Base-by-base conservation (phyloP, 495 filamentous ascomycete genomes). In the Tuber aestivum region DNA sequence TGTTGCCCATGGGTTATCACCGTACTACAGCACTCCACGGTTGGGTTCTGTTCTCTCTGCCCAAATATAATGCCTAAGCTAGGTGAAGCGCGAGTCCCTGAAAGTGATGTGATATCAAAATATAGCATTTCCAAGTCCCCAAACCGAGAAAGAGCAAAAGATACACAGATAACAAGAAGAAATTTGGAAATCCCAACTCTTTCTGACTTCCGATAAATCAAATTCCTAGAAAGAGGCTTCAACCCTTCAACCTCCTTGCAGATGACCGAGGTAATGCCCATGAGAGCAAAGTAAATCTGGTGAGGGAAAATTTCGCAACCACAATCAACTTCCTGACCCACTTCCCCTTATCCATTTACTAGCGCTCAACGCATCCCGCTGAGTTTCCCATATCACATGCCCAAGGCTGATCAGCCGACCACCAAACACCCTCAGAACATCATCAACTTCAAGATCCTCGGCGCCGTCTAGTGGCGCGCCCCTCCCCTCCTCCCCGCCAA, bases 371-470 rank as follows among this genome's bases (percentile, higher is more conserved):
- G 76, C 76, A 35, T 77, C 76, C 32, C 61, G 41, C 76, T 77
- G 76, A 18, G 50, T 75, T 21, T 35, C 44, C 76, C 76, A 77
- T n/a, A 77, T 35, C n/a, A 48, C 48, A 9, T 56, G 20, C 9
- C 81, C 85, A 75, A 87, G 70, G 69, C 72, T 73, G 23, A 87
- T 72, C 40, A 88, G 75, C 61, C 73, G 44, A 1, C 71, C 35
- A 0, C 87, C 87, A 79, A 87, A 88, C 44, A 85, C 83, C 7
- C 83, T 76, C 18, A 89, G 74, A 21, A 88, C 74, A 41, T 77
- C 73, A 20, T 81, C 74, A 16, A 84, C 84, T 68, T 78, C 70
- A 10, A 77, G 45, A 56, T 70, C 74, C 27, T 80, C 79, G 38
- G 79, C 72, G 0, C 76, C 44, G 6, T 70, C 45, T n/a, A 71